Percentiles rank a stretch among this genome's conserved stretches.
phyloP scores from a whole-genome alignment of 345 rosid genomes.

The Garcia nutans region DNA sequence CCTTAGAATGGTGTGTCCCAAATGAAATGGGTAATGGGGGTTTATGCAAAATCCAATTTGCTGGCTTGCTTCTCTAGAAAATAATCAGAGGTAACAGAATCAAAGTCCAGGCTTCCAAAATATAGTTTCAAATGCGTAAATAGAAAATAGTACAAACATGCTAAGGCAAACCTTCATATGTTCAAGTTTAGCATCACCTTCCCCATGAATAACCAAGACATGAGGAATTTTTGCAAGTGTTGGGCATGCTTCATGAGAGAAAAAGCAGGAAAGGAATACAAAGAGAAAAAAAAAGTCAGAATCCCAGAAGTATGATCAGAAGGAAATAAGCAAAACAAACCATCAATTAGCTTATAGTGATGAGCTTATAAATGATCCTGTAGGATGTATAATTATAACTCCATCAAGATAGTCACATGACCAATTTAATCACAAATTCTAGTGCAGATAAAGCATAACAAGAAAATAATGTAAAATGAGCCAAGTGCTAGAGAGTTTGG shows the following conservation, averaged over 20 bases:
- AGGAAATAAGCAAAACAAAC: not conserved
- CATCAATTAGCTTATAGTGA: not conserved
- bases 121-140: not conserved
- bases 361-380: not conserved
- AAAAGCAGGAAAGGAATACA: constrained; percentile 6
- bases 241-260: constrained; percentile 63
- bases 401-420: not conserved
- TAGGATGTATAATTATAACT: not conserved
- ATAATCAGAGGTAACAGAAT: constrained; percentile 15
- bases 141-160: not conserved
- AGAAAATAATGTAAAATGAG: not conserved
- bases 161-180: constrained; percentile 66
- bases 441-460: not conserved
- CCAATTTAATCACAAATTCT: not conserved
- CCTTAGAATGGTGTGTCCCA: constrained; percentile 96
- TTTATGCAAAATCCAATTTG: constrained; percentile 85
- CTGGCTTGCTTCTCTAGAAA: constrained; percentile 69
- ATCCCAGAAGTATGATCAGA: not conserved
- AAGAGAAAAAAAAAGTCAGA: not conserved
- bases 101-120: constrained; percentile 1
- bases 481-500: not conserved
- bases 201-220: constrained; percentile 88
- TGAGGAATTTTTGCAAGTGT: constrained; percentile 61
- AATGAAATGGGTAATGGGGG: constrained; percentile 84
- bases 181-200: constrained; percentile 71